Percentiles rank a stretch among this genome's conserved stretches.
phyloP scores from a whole-genome alignment of 1,139 yeast genomes.

The Candida pseudocylindracea region DNA sequence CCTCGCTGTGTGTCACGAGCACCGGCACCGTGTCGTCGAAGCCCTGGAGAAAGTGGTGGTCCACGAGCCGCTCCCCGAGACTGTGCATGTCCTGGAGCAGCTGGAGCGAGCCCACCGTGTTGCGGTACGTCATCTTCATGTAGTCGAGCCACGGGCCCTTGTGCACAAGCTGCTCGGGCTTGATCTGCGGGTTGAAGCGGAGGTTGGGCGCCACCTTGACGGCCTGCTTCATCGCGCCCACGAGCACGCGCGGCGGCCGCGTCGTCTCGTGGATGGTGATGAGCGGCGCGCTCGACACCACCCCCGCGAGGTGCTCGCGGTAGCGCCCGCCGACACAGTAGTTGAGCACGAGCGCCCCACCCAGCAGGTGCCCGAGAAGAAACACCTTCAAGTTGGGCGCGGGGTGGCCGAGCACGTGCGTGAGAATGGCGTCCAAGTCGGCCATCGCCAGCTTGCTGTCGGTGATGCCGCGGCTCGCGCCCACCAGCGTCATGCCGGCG shows the following conservation, averaged over 20 bases:
- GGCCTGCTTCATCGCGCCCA: constrained; percentile 22
- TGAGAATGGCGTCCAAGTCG: constrained; percentile 28
- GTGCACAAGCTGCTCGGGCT: constrained; percentile 30
- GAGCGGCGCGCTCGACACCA: constrained; percentile 47
- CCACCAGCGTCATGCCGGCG: constrained; percentile 53
- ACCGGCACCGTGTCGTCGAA: constrained; percentile 1
- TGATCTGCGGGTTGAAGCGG: constrained; percentile 33
- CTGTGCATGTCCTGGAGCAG: constrained; percentile 38
- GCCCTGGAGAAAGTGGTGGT: constrained; percentile 2
- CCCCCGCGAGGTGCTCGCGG: constrained; percentile 28
- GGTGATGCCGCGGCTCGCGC: constrained; percentile 37
- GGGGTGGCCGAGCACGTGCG: constrained; percentile 11
- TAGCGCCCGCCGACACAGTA: constrained; percentile 50
- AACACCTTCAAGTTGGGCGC: constrained; percentile 16
- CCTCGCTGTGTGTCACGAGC: constrained; percentile 12
- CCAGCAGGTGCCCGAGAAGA: constrained; percentile 87
- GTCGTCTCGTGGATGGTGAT: constrained; percentile 35
- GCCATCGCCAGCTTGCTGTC: constrained; percentile 38
- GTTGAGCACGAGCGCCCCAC: constrained; percentile 65
- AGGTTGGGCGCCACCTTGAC: constrained; percentile 27
- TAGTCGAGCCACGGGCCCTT: constrained; percentile 25
- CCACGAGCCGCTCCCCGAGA: constrained; percentile 32
- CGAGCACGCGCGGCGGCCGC: constrained; percentile 26
- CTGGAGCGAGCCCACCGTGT: constrained; percentile 18
- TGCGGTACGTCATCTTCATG: constrained; percentile 9